Percentiles rank a stretch among this genome's conserved stretches.
These are phyloP conservation scores for Amaranthus hypochondriacus DNA, from an alignment of 148 eudicot species.

Conservation along the genomic window DNA sequence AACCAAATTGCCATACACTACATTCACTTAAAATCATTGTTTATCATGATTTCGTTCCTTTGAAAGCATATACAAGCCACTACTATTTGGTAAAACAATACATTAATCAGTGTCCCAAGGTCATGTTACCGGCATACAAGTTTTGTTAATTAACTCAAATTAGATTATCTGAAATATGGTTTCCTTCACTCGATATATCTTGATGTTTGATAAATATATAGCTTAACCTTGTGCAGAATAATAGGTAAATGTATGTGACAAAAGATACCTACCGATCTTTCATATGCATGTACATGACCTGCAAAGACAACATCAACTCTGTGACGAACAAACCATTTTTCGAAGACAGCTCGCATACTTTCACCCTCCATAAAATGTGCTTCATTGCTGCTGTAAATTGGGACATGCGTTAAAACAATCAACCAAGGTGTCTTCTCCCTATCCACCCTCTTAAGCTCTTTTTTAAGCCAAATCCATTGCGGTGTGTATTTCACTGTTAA, in stretches of 20 bases:
- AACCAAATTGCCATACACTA: no score
- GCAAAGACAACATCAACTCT: slow-evolving; percentile 83
- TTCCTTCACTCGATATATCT: not conserved
- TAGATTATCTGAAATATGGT: not conserved
- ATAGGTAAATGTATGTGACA: not conserved
- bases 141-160: not conserved
- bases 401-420: slow-evolving; percentile 85
- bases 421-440: slow-evolving; percentile 96
- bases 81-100: not conserved
- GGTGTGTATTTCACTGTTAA: slow-evolving; percentile 84
- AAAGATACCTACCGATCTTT: slow-evolving; percentile 66
- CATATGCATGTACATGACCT: slow-evolving; percentile 96
- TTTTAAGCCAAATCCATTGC: slow-evolving; percentile 66
- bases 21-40: not conserved
- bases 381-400: slow-evolving; percentile 76
- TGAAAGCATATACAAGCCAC: not conserved
- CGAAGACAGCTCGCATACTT: slow-evolving; percentile 74
- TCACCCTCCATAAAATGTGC: slow-evolving; percentile 96
- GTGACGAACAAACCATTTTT: slow-evolving; percentile 71
- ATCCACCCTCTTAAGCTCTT: slow-evolving; percentile 63
- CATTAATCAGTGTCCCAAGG: not conserved
- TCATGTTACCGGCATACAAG: not conserved
- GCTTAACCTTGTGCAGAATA: not conserved
- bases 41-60: not conserved
- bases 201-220: not conserved